A percentile compares a stretch with the other conserved stretches of the same genome.
phyloP scores from a whole-genome alignment of 2,329 filamentous ascomycete species.

The Annulohypoxylon truncatum region DNA sequence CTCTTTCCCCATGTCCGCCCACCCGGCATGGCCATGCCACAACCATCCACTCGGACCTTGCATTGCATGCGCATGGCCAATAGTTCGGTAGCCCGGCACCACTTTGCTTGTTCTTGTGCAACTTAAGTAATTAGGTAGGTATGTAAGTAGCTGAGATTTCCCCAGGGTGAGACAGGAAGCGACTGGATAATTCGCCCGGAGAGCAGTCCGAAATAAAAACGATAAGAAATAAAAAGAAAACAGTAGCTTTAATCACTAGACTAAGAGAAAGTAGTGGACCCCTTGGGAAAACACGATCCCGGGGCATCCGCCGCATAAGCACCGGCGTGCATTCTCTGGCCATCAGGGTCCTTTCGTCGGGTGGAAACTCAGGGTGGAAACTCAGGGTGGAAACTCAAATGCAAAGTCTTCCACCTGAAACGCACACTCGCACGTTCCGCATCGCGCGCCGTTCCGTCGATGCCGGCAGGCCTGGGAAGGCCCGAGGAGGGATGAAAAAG shows the following conservation, averaged over 20 bases:
- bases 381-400: too few species aligned
- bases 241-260: too few species aligned
- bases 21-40: not conserved
- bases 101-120: not conserved
- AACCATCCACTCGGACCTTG: not conserved
- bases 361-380: not conserved
- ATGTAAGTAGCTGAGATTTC: not conserved
- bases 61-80: not conserved
- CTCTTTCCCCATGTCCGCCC: not conserved
- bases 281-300: not conserved
- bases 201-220: not conserved
- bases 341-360: not conserved
- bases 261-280: not conserved
- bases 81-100: constrained; percentile 2
- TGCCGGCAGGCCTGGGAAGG: not conserved
- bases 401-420: not conserved
- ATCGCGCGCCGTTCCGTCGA: not conserved
- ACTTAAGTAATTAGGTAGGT: not conserved
- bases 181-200: not conserved
- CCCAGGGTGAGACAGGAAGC: not conserved
- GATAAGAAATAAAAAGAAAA: not conserved
- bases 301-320: not conserved
- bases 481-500: not conserved
- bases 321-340: not conserved
- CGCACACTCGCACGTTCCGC: too few species aligned